These are phyloP conservation scores for Incumbomyces lentus DNA, from an alignment of 2,329 filamentous ascomycete species.

Conservation along the genomic window DNA sequence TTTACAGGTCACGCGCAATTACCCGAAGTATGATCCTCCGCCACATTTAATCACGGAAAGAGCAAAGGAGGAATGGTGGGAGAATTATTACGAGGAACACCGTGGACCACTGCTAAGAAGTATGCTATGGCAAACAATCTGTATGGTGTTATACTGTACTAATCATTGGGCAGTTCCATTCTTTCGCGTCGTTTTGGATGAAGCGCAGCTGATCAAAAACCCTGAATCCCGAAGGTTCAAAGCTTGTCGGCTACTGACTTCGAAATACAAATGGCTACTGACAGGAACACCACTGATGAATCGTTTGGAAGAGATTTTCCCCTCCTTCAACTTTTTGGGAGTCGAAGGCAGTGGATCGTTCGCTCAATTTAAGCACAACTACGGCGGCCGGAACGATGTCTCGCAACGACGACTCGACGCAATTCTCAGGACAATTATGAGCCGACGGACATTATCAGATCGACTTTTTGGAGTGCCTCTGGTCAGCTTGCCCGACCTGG, in stretches of 20 bases:
- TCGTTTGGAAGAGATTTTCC: constrained; percentile 30
- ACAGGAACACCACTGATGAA: constrained; percentile 32
- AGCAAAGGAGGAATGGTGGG: constrained; percentile 22
- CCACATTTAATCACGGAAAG: constrained; percentile 11
- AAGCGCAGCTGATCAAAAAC: constrained; percentile 30
- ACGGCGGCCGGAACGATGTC: constrained; percentile 15
- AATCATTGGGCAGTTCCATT: constrained; percentile 22
- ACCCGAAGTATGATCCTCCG: constrained; percentile 22
- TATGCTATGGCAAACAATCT: background rate
- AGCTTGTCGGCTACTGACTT: constrained; percentile 27
- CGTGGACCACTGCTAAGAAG: constrained; percentile 26
- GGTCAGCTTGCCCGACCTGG: constrained; percentile 42
- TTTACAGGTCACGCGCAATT: constrained; percentile 23
- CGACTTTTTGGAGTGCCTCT: constrained; percentile 44
- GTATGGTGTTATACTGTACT: background rate
- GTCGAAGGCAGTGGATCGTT: constrained; percentile 23
- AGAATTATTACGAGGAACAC: constrained; percentile 18
- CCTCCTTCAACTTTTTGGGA: constrained; percentile 29
- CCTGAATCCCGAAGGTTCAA: constrained; percentile 25
- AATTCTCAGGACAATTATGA: constrained; percentile 36
- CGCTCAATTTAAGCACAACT: constrained; percentile 22
- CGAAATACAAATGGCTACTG: constrained; percentile 30
- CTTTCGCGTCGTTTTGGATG: constrained; percentile 32
- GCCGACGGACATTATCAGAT: constrained; percentile 46
- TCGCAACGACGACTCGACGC: constrained; percentile 22